These are phyloP conservation scores for Pharus latifolius DNA, from an alignment of 176 grass and related monocot genomes.

Conservation along the genomic window DNA sequence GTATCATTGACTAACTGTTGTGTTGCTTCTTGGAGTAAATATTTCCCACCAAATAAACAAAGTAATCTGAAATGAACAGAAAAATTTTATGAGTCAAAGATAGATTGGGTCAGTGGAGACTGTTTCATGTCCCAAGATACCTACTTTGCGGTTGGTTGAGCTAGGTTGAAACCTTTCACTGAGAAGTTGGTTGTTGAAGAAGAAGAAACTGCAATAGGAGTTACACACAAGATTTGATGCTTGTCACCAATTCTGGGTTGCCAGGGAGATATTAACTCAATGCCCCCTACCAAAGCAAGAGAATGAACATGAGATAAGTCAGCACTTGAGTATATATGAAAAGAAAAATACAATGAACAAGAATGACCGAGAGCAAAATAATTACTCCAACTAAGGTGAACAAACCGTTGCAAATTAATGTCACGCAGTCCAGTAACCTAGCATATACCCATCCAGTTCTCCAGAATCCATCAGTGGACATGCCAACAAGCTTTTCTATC, in stretches of 20 bases:
- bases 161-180: constrained; percentile 73
- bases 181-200: constrained; percentile 44
- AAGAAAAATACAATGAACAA: background rate
- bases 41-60: constrained; percentile 73
- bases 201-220: constrained; percentile 60
- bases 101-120: background rate
- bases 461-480: constrained; percentile 45
- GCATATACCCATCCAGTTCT: constrained; percentile 61
- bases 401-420: constrained; percentile 66
- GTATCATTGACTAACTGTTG: constrained; percentile 30
- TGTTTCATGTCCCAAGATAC: background rate
- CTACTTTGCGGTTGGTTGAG: constrained; percentile 59
- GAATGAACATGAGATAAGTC: background rate
- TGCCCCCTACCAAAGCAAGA: constrained; percentile 39
- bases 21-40: constrained; percentile 63
- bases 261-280: constrained; percentile 54
- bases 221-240: constrained; percentile 40
- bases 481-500: constrained; percentile 51
- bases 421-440: constrained; percentile 46
- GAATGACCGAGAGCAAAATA: background rate
- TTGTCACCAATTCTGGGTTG: constrained; percentile 28
- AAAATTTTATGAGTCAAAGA: background rate
- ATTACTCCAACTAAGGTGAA: constrained; percentile 6
- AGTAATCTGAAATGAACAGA: constrained; percentile 37
- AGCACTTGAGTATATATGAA: background rate